Percentiles rank a stretch among this genome's conserved stretches.
Evolutionary conservation across 2,329 filamentous ascomycete species (phyloP).

Genomic region (Cladosporium oxysporum): DNA sequence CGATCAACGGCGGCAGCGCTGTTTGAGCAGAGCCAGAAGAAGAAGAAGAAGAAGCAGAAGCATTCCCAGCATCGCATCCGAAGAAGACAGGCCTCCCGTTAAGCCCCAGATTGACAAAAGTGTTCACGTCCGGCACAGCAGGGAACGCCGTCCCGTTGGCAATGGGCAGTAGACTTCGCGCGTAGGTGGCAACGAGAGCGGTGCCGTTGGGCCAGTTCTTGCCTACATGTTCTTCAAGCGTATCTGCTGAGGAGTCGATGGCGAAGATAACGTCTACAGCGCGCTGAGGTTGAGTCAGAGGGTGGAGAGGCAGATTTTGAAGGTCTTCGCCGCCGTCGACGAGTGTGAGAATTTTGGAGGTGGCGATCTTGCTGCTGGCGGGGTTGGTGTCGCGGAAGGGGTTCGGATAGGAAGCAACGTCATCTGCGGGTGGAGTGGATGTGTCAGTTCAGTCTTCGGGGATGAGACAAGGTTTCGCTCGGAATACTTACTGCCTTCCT

Average conservation of each 20-base stretch:
- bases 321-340: conserved; percentile 77
- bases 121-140: conserved; percentile 69
- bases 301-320: conserved; percentile 78
- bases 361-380: conserved; percentile 58
- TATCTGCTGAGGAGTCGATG: conserved; percentile 76
- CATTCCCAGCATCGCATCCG: conserved; percentile 69
- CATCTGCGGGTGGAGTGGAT: conserved; percentile 54
- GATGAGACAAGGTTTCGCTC: conserved; percentile 28
- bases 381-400: conserved; percentile 70
- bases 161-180: conserved; percentile 61
- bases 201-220: conserved; percentile 77
- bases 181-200: conserved; percentile 70
- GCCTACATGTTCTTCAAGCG: conserved; percentile 40
- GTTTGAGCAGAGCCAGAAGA: conserved; percentile 56
- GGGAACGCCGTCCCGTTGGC: conserved; percentile 72
- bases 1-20: conserved; percentile 65
- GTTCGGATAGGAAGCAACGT: conserved; percentile 78
- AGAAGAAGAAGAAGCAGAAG: conserved; percentile 44
- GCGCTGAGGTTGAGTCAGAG: conserved; percentile 71
- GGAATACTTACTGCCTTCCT: conserved; percentile 56
- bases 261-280: conserved; percentile 79
- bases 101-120: conserved; percentile 74
- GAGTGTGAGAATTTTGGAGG: conserved; percentile 60
- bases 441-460: no score
- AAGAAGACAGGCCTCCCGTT: conserved; percentile 76